Base-by-base conservation (phyloP, 208 protist species). In the Angomonas ambiguus region DNA sequence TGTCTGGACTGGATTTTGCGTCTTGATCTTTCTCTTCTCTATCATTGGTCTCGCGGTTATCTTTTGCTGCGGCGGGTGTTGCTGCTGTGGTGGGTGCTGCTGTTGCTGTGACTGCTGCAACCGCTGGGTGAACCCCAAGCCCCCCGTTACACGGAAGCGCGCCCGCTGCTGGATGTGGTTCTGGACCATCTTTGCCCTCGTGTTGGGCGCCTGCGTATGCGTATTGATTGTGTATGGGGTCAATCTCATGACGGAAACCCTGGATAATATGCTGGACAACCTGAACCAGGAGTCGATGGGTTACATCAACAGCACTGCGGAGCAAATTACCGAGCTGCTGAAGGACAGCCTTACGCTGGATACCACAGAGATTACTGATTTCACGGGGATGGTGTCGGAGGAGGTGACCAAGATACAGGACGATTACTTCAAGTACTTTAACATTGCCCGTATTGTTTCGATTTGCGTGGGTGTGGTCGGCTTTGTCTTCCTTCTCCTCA, bases 361-460 rank as follows among this genome's bases (percentile, higher is more conserved):
- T 28, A 16, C 25, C 22, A 16, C 53, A 28, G 69, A 55, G 10
- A 78, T 93, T 41, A 74, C 82, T 51, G 48, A 78, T 4, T 62
- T 87, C 28, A 65, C 57, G 24, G 28, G 0, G 13, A 13, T 64
- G 16, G 22, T 89, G 13, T 57, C 22, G 22, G 34, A 74, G 55
- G 65, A 79, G 55, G 51, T 85, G n/a, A 30, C 66, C 41, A 64
- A 55, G 30, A 63, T 78, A 3, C 65, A 71, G 27, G 32, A 64
- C 1, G 69, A 87, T 49, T 87, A 85, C 66, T 75, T 88, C 68
- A 88, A 83, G 76, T 91, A 93, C 71, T 74, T 88, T 30, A 63
- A 60, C 2, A 75, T 79, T 57, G 79, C 77, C 11, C 45, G 69
- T 49, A 85, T 87, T 62, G 79, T 88, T 6, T 75, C 73, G 10